Base-by-base conservation (phyloP, 331 rosid species). In the Rosa hybrid region DNA sequence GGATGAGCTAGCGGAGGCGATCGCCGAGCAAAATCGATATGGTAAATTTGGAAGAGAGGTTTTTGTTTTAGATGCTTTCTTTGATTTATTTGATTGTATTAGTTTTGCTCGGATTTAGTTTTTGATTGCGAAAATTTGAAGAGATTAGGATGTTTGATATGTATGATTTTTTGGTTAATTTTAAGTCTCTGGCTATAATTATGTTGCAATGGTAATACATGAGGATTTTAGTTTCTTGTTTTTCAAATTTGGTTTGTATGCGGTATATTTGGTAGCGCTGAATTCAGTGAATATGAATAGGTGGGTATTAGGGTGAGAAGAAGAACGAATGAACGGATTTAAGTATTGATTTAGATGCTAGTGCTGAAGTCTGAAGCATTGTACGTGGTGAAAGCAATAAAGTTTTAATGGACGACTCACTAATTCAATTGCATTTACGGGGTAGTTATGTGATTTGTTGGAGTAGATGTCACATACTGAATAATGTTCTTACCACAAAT, bases 1-100 rank as follows among this genome's bases (percentile, higher is more conserved):
- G 94, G 97, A 92, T 90, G 97, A 89, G 90, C 82, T 92, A 90
- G 89, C 72, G 71, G 84, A 42, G 82, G 83, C 81, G 89, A 89
- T 90, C 92, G 86, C 86, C 30, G 81, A 77, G 83, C 80, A 77
- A 84, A 85, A 84, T 91, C 90, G 84, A 83, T 90, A 94, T 94
- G 98, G 98, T 94, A 91, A 23, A 8, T 14, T n/a, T 63, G 30
- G 21, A 74, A 41, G 51, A 50, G 50, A 39, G 56, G 69, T 62
- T 17, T 70, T 7, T 78, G 10, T 69, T 75, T 72, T 63, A 3
- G 42, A 25, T 77, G 80, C 20, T 83, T 74, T 71, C 3, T 63
- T 74, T 83, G 79, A 69, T 77, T 86, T 51, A 39, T 68, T 81
- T 65, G 75, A 64, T 54, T 44, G 27, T 39, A 45, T 34, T 17